Evolutionary conservation across 2,329 filamentous ascomycete species (phyloP).

Genomic region (Beauveria varroae): DNA sequence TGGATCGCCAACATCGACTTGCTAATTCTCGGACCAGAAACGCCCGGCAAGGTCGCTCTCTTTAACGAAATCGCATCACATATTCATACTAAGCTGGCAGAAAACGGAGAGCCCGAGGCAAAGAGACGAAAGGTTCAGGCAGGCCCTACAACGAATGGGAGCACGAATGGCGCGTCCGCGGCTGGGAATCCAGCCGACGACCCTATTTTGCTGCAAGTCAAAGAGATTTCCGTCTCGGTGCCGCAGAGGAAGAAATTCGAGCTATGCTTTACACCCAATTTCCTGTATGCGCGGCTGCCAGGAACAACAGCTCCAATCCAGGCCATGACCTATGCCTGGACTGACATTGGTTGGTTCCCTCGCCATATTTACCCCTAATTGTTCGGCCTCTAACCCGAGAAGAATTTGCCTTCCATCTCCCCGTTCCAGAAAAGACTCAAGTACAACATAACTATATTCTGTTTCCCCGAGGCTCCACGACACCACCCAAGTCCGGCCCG

Average conservation of each 20-base stretch:
- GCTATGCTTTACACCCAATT: constrained; percentile 52
- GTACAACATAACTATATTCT: constrained; percentile 60
- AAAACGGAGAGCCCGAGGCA: constrained; percentile 36
- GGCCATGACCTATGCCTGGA: constrained; percentile 52
- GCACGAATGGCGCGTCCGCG: constrained; percentile 16
- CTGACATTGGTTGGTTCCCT: constrained; percentile 46
- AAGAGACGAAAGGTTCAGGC: constrained; percentile 48
- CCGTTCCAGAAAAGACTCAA: constrained; percentile 58
- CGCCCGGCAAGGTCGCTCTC: constrained; percentile 39
- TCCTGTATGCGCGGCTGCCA: constrained; percentile 49
- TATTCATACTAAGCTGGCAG: constrained; percentile 37
- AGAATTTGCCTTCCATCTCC: constrained; percentile 58
- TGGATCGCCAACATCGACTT: neutral
- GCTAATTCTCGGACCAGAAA: constrained; percentile 30
- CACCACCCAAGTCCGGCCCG: constrained; percentile 39
- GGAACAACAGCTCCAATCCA: constrained; percentile 44
- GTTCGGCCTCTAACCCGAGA: neutral
- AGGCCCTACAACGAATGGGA: constrained; percentile 13
- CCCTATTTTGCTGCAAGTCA: constrained; percentile 49
- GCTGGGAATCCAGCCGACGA: constrained; percentile 39
- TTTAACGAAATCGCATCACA: constrained; percentile 51
- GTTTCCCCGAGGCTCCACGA: constrained; percentile 48
- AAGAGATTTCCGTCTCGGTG: constrained; percentile 59
- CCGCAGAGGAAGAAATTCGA: constrained; percentile 63
- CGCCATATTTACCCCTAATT: constrained; percentile 3